phyloP scores from a whole-genome alignment of 352 stramenopile genomes.

The Plasmopara muralis region DNA sequence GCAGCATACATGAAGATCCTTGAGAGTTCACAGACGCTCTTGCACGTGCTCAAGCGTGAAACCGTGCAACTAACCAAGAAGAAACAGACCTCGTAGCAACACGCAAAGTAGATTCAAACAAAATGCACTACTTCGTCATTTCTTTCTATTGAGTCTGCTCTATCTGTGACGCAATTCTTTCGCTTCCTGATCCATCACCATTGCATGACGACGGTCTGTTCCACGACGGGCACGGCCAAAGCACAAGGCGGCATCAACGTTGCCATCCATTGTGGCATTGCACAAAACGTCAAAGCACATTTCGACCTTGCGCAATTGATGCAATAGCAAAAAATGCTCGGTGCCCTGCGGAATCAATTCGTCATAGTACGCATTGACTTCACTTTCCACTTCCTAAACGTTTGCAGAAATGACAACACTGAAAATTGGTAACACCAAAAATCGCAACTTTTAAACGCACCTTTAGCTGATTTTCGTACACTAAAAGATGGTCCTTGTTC shows the following conservation, averaged over 20 bases:
- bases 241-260: slow-evolving; percentile 28
- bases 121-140: too few species aligned
- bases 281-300: slow-evolving; percentile 57
- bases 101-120: not conserved
- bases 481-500: slow-evolving; percentile 26
- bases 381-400: slow-evolving; percentile 60
- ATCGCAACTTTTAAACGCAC: slow-evolving; percentile 17
- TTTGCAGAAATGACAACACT: not conserved
- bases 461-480: slow-evolving; percentile 62
- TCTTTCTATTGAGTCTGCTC: not conserved
- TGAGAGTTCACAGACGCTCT: slow-evolving; percentile 90
- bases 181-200: slow-evolving; percentile 55
- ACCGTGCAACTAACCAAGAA: slow-evolving; percentile 93
- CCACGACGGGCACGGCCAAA: slow-evolving; percentile 60
- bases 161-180: slow-evolving; percentile 64
- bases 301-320: slow-evolving; percentile 68
- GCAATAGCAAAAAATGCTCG: slow-evolving; percentile 49
- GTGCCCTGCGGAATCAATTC: slow-evolving; percentile 43
- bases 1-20: slow-evolving; percentile 95
- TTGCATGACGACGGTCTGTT: slow-evolving; percentile 60
- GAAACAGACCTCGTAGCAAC: slow-evolving; percentile 80
- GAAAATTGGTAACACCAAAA: not conserved
- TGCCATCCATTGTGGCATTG: slow-evolving; percentile 22
- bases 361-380: slow-evolving; percentile 67
- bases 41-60: slow-evolving; percentile 93